Percentiles rank a stretch among this genome's conserved stretches.
Conservation (phyloP, 140 eudicot genomes). For the Stevia rebaudiana region DNA sequence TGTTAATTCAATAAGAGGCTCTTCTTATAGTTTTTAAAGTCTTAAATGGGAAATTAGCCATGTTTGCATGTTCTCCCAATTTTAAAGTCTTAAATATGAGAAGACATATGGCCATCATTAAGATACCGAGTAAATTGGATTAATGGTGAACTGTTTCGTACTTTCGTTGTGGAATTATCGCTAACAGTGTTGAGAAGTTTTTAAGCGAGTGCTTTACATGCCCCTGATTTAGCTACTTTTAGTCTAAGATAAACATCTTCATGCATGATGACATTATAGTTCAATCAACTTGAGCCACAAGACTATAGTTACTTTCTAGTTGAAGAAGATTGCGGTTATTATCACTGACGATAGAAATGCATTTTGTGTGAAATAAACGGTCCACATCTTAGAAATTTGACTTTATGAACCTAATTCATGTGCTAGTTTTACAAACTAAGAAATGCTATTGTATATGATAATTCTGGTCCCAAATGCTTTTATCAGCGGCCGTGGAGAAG, state of each 20-base stretch:
- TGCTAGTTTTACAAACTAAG: background rate
- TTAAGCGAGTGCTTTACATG: background rate
- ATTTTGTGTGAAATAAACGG: background rate
- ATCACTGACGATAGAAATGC: background rate
- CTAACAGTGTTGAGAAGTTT: background rate
- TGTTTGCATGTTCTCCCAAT: background rate
- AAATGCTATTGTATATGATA: background rate
- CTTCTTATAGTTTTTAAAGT: background rate
- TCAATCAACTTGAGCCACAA: background rate
- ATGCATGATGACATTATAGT: too few species aligned
- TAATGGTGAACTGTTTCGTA: background rate
- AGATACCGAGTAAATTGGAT: constrained; percentile 6
- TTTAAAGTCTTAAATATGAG: background rate
- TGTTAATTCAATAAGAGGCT: constrained; percentile 2
- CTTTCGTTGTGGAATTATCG: background rate
- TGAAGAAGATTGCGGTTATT: background rate
- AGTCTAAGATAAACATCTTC: background rate
- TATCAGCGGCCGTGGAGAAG: background rate
- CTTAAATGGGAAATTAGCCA: background rate
- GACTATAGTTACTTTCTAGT: background rate
- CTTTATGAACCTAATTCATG: background rate
- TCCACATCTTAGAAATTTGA: background rate
- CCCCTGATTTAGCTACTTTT: background rate
- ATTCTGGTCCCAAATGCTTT: background rate
- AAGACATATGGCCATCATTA: constrained; percentile 7